Conservation (phyloP, 495 filamentous ascomycete genomes). For the Hypoxylon fuscum region DNA sequence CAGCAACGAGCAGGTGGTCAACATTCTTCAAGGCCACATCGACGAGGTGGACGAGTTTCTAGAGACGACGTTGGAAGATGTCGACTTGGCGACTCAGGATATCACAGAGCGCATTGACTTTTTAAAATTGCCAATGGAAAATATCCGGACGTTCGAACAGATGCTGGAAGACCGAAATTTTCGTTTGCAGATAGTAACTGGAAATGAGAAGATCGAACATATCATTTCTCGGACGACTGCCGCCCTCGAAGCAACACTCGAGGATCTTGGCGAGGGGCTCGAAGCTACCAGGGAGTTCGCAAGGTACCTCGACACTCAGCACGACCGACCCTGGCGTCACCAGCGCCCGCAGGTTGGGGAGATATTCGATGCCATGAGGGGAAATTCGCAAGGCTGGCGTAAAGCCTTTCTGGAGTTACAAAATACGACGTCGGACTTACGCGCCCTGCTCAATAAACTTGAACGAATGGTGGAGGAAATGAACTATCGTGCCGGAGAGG, state of each 20-base stretch:
- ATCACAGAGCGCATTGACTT: constrained; percentile 77
- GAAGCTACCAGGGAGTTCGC: constrained; percentile 79
- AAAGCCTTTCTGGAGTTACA: constrained; percentile 75
- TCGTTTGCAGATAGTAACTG: constrained; percentile 78
- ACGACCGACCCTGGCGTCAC: constrained; percentile 65
- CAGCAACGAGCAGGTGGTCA: constrained; percentile 84
- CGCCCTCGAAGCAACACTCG: constrained; percentile 76
- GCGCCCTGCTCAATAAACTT: constrained; percentile 69
- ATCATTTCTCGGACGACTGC: constrained; percentile 79
- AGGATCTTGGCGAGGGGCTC: constrained; percentile 81
- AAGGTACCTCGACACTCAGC: constrained; percentile 72
- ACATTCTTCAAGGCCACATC: constrained; percentile 90
- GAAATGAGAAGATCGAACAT: constrained; percentile 91
- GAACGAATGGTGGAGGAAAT: constrained; percentile 77
- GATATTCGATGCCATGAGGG: constrained; percentile 81
- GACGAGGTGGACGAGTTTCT: constrained; percentile 93
- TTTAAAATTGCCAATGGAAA: constrained; percentile 83
- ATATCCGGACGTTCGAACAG: constrained; percentile 82
- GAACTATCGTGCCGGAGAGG: constrained; percentile 76
- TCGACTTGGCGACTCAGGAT: constrained; percentile 80
- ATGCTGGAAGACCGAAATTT: constrained; percentile 90
- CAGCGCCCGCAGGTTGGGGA: constrained; percentile 62
- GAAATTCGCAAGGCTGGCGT: constrained; percentile 88
- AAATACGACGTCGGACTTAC: constrained; percentile 68
- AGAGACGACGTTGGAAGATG: constrained; percentile 84